Evolutionary conservation across 345 rosid genomes (phyloP), one percentile per base, ranked within the genome.

Genomic region (Pugionium dolabratum): DNA sequence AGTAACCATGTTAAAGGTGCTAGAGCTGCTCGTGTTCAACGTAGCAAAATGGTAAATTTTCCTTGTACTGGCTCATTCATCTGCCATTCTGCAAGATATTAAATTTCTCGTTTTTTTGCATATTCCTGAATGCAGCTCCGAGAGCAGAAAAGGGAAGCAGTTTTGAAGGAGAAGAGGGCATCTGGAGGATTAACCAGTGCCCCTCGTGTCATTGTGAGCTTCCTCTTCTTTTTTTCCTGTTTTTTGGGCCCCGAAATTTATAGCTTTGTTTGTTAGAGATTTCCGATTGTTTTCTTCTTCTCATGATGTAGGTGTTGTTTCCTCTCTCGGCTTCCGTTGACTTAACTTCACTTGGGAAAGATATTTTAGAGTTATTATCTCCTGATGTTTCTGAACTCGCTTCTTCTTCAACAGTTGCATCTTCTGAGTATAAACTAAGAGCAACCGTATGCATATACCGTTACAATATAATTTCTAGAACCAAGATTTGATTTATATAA

Each of bases 151-250:
- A 77, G 83, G 40, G 90, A 85, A 8, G 89, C 94, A 2, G 62
- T 93, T 60, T 73, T 90, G 79, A 86, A 85, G 54, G 88, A 85
- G 73, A 93, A 86, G 71, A 84, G 95, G 42, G 86, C 89, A 60
- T 83, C 84, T 2, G 80, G 82, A 59, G 85, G 90, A 34, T 73
- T 78, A 5, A 18, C 79, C 0, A 81, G 84, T 40, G 79, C 96
- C 76, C 96, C 97, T 1, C 89, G 87, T 37, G 83, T 93, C 33
- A 83, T 93, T 2, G 96, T 90, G 79, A 81, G 97, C 18, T 18
- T 18, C 18, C 18, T 18, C 18, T 18, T 18, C 0, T 18, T 18
- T 18, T 18, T 18, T 18, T 18, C 18, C 18, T 18, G 18, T 18
- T 18, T 18, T 18, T 18, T 18, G 18, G 18, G 18, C 28, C 7